Evolutionary conservation across 139 green algal genomes (phyloP).

Genomic region (Volvox reticuliferus): DNA sequence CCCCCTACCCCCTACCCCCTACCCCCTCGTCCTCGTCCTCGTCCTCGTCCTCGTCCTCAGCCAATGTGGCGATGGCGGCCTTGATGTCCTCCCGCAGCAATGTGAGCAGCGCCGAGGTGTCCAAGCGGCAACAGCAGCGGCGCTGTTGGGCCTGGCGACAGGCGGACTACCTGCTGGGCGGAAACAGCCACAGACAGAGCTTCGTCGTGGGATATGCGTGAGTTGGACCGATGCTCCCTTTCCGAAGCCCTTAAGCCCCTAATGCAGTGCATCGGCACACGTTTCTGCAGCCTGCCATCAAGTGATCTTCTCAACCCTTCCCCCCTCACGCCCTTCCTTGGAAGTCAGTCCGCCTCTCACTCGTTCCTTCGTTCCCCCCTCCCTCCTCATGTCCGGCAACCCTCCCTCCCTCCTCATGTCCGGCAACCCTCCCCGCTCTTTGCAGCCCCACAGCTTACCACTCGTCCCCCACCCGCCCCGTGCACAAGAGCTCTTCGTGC

Average conservation of each 20-base stretch:
- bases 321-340: neutral
- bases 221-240: neutral
- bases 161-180: slow-evolving; percentile 27
- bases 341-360: neutral
- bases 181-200: slow-evolving; percentile 23
- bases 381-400: neutral
- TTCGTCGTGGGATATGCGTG: slow-evolving; percentile 34
- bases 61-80: slow-evolving; percentile 25
- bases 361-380: neutral
- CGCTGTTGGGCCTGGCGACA: slow-evolving; percentile 22
- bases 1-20: neutral
- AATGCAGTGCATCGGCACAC: neutral
- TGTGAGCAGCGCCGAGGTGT: neutral
- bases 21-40: neutral
- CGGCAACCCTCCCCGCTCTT: neutral
- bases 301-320: too few relatives aligned
- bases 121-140: neutral
- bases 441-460: neutral
- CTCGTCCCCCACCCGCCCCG: slow-evolving; percentile 55
- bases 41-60: neutral
- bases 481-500: slow-evolving; percentile 78
- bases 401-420: neutral
- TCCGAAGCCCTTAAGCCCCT: neutral
- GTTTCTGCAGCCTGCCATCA: neutral
- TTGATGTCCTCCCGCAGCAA: neutral